Evolutionary conservation across 2,329 filamentous ascomycete genomes (phyloP), one percentile per base, ranked within the genome.

Genomic region (Epichloe brachyelytri): DNA sequence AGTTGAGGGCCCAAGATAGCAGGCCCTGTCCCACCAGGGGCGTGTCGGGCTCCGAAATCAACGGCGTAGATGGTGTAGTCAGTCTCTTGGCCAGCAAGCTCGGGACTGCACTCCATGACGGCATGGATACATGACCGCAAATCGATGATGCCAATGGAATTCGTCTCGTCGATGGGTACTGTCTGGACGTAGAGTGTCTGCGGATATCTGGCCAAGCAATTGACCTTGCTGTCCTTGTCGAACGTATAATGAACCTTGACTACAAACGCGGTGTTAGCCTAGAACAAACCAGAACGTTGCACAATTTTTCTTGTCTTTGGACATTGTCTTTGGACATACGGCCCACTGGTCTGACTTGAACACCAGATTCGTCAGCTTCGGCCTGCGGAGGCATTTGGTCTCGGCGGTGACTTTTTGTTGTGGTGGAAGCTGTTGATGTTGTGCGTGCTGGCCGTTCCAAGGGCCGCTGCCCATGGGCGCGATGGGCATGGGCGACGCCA

Each of bases 161-260:
- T 87, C 53, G 75, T 77, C 53, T 94, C 87, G 64, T 96, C 88
- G 54, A 97, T 71, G 22, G 81, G 77, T 14, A 94, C 79, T 2
- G 88, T 88, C 60, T 89, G 88, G 38, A 96, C 81, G 49, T 85
- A 78, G 52, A 95, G 74, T 15, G 85, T 77, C 53, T 91, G 83
- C 17, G 88, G 85, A 74, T 88, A 85, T 61, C 91, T 80, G 53
- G 91, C 90, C 47, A 98, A 77, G 68, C 89, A 96, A 64, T 91
- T 90, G 56, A 88, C 84, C 68, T 89, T 89, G 70, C 82, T 85
- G 58, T 91, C 84, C 63, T 84, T 83, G 66, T 97, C 90, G 70
- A 97, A 96, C 34, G 89, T 95, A 70, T 97, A 98, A 54, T 95
- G 83, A 47, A 97, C 86, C 76, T 97, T 97, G 68, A 97, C 90